Evolutionary conservation across 1,284 basidiomycete genomes (phyloP).

Genomic region (Trametes versicolor): DNA sequence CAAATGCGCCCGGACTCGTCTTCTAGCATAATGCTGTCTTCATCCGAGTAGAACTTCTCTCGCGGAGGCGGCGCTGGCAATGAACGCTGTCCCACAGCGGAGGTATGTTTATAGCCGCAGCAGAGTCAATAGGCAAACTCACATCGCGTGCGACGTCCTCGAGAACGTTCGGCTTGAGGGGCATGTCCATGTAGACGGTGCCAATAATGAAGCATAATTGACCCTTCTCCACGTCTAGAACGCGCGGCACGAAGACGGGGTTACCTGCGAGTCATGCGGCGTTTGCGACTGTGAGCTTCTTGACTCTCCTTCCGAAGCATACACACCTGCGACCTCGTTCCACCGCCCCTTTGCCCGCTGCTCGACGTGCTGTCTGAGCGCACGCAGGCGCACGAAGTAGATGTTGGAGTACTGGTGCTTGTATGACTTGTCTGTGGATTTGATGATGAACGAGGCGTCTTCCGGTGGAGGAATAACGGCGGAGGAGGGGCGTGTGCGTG

Average conservation of each 20-base stretch:
- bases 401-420: constrained; percentile 94
- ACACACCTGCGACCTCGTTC: constrained; percentile 69
- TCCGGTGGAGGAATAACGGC: constrained; percentile 40
- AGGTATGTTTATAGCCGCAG: background rate
- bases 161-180: constrained; percentile 96
- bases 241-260: constrained; percentile 82
- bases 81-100: constrained; percentile 71
- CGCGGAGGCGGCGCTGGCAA: constrained; percentile 85
- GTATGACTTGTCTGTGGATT: constrained; percentile 68
- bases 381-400: constrained; percentile 83
- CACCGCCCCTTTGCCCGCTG: constrained; percentile 73
- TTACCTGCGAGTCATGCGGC: constrained; percentile 56
- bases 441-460: constrained; percentile 65
- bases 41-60: constrained; percentile 79
- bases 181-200: constrained; percentile 98
- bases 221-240: constrained; percentile 89
- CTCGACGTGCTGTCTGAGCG: constrained; percentile 72
- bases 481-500: constrained; percentile 40
- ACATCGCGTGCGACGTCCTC: constrained; percentile 96
- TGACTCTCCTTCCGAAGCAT: background rate
- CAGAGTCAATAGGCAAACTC: constrained; percentile 42
- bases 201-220: constrained; percentile 92
- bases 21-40: constrained; percentile 91
- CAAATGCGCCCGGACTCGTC: constrained; percentile 94
- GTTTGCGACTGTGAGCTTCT: background rate